phyloP scores from a whole-genome alignment of 768 basidiomycete genomes.

The Hericium coralloides region DNA sequence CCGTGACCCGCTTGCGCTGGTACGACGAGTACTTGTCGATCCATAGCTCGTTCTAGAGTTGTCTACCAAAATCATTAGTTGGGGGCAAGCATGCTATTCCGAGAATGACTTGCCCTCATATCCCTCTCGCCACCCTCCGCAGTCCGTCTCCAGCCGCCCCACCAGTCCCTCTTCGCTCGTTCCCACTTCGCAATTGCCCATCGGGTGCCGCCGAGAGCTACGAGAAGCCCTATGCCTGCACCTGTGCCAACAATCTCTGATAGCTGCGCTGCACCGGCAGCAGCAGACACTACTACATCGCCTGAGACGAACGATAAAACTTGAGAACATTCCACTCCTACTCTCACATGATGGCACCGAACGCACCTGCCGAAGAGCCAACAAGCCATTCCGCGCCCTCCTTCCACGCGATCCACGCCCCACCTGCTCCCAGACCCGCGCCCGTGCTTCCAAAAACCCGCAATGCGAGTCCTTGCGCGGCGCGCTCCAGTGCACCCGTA shows the following conservation, averaged over 20 bases:
- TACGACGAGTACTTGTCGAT: conserved; percentile 12
- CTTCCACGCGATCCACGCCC: conserved; percentile 7
- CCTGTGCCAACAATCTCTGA: neutral
- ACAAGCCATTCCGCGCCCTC: conserved; percentile 17
- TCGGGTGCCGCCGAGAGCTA: conserved; percentile 11
- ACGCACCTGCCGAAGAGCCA: neutral
- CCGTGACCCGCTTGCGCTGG: conserved; percentile 12
- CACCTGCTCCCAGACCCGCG: conserved; percentile 13
- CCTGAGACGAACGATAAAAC: neutral
- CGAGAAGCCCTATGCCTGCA: neutral
- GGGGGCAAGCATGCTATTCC: neutral
- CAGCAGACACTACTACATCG: neutral
- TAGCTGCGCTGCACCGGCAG: neutral
- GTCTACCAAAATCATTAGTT: neutral
- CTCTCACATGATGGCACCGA: neutral
- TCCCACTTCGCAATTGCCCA: conserved; percentile 21
- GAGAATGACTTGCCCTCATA: conserved; percentile 10
- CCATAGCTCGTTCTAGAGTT: conserved; percentile 7
- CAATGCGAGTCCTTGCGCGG: conserved; percentile 18
- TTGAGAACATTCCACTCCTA: too few species aligned
- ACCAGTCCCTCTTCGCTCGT: conserved; percentile 18
- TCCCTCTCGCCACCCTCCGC: conserved; percentile 21
- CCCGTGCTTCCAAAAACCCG: conserved; percentile 10
- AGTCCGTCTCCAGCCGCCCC: conserved; percentile 20
- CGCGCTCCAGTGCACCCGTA: conserved; percentile 14